phyloP scores from a whole-genome alignment of 805 yeast genomes.

The Wickerhamiella bombiphila region DNA sequence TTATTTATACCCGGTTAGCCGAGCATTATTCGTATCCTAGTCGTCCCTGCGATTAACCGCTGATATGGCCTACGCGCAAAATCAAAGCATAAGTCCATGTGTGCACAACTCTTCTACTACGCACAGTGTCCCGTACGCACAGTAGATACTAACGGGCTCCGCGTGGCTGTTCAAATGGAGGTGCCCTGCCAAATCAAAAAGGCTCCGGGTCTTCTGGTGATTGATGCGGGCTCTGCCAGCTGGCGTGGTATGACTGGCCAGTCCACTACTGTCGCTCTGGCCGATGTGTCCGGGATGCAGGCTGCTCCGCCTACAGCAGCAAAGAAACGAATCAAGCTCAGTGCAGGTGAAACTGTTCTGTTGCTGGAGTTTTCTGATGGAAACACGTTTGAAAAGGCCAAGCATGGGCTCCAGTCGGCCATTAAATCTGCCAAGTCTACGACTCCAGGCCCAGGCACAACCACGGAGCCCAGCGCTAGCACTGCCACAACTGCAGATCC shows the following conservation, averaged over 20 bases:
- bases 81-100: no score
- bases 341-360: constrained; percentile 19
- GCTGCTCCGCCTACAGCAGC: constrained; percentile 25
- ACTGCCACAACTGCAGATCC: constrained; percentile 22
- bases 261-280: constrained; percentile 6
- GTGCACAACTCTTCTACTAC: no score
- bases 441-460: constrained; percentile 30
- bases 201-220: constrained; percentile 11
- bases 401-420: constrained; percentile 17
- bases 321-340: constrained; percentile 17
- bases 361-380: constrained; percentile 56
- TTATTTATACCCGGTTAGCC: no score
- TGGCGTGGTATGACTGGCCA: constrained; percentile 11
- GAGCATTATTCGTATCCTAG: no score
- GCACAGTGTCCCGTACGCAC: no score
- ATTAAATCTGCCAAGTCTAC: constrained; percentile 39
- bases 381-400: constrained; percentile 48
- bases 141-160: no score
- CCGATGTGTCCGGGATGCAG: constrained; percentile 18
- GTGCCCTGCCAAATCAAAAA: constrained; percentile 13
- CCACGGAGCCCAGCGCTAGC: constrained; percentile 35
- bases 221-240: constrained; percentile 5
- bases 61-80: no score
- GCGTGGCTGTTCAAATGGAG: no score
- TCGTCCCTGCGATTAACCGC: no score